Evolutionary conservation across 75 land plant species (phyloP).

Genomic region (Picea sitchensis): DNA sequence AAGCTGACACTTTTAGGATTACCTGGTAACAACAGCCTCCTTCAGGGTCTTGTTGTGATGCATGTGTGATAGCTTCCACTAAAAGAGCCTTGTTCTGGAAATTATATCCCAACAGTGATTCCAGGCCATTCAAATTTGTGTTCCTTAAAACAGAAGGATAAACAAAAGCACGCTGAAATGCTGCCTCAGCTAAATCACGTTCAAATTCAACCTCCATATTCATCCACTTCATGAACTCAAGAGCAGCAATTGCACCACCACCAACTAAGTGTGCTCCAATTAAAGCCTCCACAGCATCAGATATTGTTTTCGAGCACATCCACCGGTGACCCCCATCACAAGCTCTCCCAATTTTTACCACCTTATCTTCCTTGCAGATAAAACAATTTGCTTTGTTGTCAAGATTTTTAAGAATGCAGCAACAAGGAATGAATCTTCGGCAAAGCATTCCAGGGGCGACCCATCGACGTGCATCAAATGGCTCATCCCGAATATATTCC

Average conservation of each 20-base stretch:
- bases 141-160: constrained; percentile 15
- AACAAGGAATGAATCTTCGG: constrained; percentile 16
- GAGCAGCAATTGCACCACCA: constrained; percentile 28
- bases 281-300: constrained; percentile 47
- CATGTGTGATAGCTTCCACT: constrained; percentile 52
- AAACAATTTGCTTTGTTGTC: not conserved
- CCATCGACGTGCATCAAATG: constrained; percentile 42
- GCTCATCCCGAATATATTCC: constrained; percentile 38
- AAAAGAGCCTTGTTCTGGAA: constrained; percentile 38
- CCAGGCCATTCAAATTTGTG: constrained; percentile 21
- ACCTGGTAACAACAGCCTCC: constrained; percentile 38
- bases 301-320: constrained; percentile 52
- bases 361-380: constrained; percentile 4
- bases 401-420: constrained; percentile 22
- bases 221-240: constrained; percentile 44
- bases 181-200: constrained; percentile 12
- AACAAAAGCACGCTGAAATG: constrained; percentile 19
- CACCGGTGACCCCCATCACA: constrained; percentile 48
- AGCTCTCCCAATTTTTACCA: constrained; percentile 34
- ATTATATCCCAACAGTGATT: constrained; percentile 24
- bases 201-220: constrained; percentile 38
- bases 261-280: constrained; percentile 37
- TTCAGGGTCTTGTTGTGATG: constrained; percentile 29
- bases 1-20: not conserved
- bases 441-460: constrained; percentile 43